Evolutionary conservation across 225 moss, liverwort and hornwort genomes (phyloP).

Genomic region (Marchantia paleacea): DNA sequence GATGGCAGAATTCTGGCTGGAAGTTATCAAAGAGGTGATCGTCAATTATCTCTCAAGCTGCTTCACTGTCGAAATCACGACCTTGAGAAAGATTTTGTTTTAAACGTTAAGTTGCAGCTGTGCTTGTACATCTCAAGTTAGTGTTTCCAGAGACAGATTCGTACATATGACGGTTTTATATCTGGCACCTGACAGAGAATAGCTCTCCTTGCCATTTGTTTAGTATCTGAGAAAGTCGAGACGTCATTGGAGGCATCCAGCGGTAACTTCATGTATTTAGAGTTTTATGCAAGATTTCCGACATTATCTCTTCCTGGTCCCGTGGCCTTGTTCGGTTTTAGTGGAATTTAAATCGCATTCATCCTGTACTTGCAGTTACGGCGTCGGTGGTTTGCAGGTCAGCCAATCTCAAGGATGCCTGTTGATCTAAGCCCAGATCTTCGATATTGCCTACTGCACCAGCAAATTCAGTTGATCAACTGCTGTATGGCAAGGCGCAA

Average conservation of each 20-base stretch:
- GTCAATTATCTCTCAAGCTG: too few species aligned
- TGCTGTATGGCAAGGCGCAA: constrained; percentile 92
- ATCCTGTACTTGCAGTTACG: constrained; percentile 58
- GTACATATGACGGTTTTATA: neutral
- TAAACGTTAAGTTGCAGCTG: too few species aligned
- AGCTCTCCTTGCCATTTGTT: neutral
- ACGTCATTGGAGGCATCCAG: neutral
- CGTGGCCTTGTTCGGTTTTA: neutral
- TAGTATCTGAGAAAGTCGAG: neutral
- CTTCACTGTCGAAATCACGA: too few species aligned
- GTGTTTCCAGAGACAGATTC: too few species aligned
- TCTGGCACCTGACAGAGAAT: neutral
- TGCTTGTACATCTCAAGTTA: too few species aligned
- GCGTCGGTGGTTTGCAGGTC: constrained; percentile 78
- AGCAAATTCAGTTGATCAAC: constrained; percentile 88
- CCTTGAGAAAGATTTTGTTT: too few species aligned
- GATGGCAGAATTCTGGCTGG: constrained; percentile 93
- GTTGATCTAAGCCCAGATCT: constrained; percentile 80
- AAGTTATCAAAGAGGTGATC: constrained; percentile 75
- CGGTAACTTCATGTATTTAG: neutral
- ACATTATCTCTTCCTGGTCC: neutral
- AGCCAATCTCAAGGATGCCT: constrained; percentile 86
- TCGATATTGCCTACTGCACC: constrained; percentile 85
- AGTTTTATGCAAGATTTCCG: neutral
- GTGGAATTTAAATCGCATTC: too few species aligned